phyloP scores from a whole-genome alignment of 75 land plant species.

The Sequoiadendron giganteum region DNA sequence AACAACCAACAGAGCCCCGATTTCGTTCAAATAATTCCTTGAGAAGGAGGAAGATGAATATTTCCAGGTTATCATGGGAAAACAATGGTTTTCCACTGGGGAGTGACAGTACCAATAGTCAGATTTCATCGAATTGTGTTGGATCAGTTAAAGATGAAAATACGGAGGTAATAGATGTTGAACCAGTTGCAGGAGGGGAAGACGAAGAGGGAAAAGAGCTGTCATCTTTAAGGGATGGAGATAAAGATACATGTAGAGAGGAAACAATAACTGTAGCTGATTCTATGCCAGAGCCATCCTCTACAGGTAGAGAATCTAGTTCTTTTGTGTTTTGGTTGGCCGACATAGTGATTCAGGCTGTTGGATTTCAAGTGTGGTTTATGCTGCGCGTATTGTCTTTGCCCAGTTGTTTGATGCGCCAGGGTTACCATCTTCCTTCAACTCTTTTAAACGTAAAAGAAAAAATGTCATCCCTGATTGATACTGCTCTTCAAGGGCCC shows the following conservation, averaged over 20 bases:
- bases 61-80: not conserved
- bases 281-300: not conserved
- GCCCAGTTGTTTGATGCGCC: constrained; percentile 12
- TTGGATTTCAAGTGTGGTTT: constrained; percentile 34
- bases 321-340: constrained; percentile 18
- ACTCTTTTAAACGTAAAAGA: constrained; percentile 18
- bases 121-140: not conserved
- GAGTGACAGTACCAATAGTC: not conserved
- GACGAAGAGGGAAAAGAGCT: not conserved
- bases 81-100: not conserved
- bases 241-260: not conserved
- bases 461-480: not conserved
- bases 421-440: not conserved
- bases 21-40: not conserved
- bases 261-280: not conserved
- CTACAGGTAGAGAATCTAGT: not conserved
- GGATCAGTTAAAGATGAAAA: not conserved
- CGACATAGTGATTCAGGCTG: constrained; percentile 21
- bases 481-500: not conserved
- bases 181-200: not conserved
- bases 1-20: not conserved
- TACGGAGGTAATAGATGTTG: not conserved
- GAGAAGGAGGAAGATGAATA: not conserved
- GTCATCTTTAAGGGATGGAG: not conserved
- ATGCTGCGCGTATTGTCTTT: constrained; percentile 22